Percentiles rank a stretch among this genome's conserved stretches.
Evolutionary conservation across 345 rosid genomes (phyloP).

Genomic region (Salix arbutifolia): DNA sequence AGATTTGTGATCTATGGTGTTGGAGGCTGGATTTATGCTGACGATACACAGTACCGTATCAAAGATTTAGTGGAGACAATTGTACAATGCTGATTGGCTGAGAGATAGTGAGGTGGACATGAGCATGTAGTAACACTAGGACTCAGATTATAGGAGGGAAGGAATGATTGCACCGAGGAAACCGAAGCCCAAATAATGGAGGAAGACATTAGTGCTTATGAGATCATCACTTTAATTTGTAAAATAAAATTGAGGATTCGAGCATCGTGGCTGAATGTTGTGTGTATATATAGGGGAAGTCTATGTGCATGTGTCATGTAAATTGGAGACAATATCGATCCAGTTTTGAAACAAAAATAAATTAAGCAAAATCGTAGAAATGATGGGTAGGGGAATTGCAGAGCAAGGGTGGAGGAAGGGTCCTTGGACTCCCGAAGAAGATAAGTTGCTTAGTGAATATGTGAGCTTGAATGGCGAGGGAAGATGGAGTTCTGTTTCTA

Average conservation of each 20-base stretch:
- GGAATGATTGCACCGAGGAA: slow-evolving; percentile 10
- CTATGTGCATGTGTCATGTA: slow-evolving; percentile 23
- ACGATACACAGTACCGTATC: not conserved
- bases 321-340: slow-evolving; percentile 16
- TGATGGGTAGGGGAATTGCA: slow-evolving; percentile 46
- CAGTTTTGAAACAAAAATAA: not conserved
- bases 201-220: slow-evolving; percentile 25
- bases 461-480: slow-evolving; percentile 69
- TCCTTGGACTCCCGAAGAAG: slow-evolving; percentile 88
- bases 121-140: slow-evolving; percentile 22
- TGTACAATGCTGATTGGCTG: slow-evolving; percentile 15
- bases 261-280: slow-evolving; percentile 11
- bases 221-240: slow-evolving; percentile 18
- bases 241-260: not conserved
- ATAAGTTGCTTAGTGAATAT: slow-evolving; percentile 53
- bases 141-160: slow-evolving; percentile 13
- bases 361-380: slow-evolving; percentile 10
- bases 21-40: not conserved
- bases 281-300: slow-evolving; percentile 11
- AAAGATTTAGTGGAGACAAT: slow-evolving; percentile 5
- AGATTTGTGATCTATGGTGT: not conserved
- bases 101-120: slow-evolving; percentile 9
- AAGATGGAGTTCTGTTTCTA: slow-evolving; percentile 76
- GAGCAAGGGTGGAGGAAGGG: slow-evolving; percentile 70
- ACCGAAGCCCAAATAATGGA: slow-evolving; percentile 10